Percentiles rank a stretch among this genome's conserved stretches.
Conservation (phyloP, 371 early-diverging fungal genomes). For the Amoeboaphelidium protococcarum region DNA sequence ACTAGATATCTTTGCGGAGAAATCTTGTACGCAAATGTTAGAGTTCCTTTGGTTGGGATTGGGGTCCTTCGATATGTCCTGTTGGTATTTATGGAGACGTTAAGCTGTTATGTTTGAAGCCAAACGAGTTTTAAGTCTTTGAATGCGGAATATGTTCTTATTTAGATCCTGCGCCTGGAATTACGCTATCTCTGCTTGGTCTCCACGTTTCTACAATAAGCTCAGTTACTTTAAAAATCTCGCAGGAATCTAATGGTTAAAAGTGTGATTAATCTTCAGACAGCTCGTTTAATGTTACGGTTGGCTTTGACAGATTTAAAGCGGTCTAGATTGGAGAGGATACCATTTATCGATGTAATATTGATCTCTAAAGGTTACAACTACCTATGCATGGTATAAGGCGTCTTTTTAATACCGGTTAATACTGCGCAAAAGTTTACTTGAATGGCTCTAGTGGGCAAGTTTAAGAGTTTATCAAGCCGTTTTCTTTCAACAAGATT, state of each 20-base stretch:
- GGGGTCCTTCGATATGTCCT: slow-evolving; percentile 8
- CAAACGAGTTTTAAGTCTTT: not conserved
- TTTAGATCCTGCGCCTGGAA: slow-evolving; percentile 2
- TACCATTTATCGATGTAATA: slow-evolving; percentile 13
- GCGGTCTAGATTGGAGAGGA: too few relatives aligned
- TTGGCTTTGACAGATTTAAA: too few relatives aligned
- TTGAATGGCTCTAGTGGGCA: not conserved
- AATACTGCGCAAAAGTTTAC: slow-evolving; percentile 5
- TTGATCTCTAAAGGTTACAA: slow-evolving; percentile 21
- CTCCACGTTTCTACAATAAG: not conserved
- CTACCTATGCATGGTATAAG: slow-evolving; percentile 16
- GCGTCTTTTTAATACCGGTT: slow-evolving; percentile 9
- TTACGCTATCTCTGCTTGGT: not conserved
- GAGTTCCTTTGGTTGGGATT: slow-evolving; percentile 13
- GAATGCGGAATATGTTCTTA: slow-evolving; percentile 1
- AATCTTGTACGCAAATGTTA: slow-evolving; percentile 8
- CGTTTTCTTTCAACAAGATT: slow-evolving; percentile 8
- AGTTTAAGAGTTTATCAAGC: slow-evolving; percentile 1
- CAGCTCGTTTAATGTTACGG: too few relatives aligned
- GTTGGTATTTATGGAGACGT: slow-evolving; percentile 6
- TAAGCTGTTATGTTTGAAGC: slow-evolving; percentile 1
- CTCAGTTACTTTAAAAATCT: slow-evolving; percentile 8
- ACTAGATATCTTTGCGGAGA: slow-evolving; percentile 7
- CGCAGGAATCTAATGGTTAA: slow-evolving; percentile 9
- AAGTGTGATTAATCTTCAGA: too few relatives aligned